phyloP scores from a whole-genome alignment of 192 early-diverging fungal genomes.

The Oehlia diaphana region DNA sequence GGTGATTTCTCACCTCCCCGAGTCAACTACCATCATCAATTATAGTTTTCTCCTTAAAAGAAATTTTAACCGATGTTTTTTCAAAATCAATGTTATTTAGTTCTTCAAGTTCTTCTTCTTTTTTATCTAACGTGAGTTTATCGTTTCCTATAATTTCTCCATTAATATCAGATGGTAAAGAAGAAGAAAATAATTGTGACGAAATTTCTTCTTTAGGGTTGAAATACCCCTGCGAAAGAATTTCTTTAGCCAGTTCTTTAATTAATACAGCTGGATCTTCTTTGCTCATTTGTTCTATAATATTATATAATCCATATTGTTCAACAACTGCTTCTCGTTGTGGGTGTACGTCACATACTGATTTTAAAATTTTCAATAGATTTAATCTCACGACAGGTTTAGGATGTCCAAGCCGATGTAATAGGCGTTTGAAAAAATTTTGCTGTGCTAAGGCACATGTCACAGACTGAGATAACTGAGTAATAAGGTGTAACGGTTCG shows the following conservation, averaged over 20 bases:
- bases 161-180: background rate
- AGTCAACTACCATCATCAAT: slow-evolving; percentile 24
- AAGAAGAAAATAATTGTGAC: background rate
- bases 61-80: background rate
- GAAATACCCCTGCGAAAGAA: slow-evolving; percentile 31
- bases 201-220: background rate
- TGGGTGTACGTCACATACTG: slow-evolving; percentile 47
- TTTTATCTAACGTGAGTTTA: background rate
- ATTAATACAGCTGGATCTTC: slow-evolving; percentile 53
- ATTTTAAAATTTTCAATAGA: slow-evolving; percentile 47
- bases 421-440: slow-evolving; percentile 37
- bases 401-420: slow-evolving; percentile 40
- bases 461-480: slow-evolving; percentile 40
- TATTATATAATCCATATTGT: slow-evolving; percentile 35
- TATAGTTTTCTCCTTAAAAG: background rate
- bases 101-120: background rate
- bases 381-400: slow-evolving; percentile 55
- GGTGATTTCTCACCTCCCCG: background rate
- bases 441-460: slow-evolving; percentile 39
- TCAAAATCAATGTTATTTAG: background rate
- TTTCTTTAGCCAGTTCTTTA: slow-evolving; percentile 48
- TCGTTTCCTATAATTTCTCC: background rate
- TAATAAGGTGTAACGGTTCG: slow-evolving; percentile 50
- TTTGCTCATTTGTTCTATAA: slow-evolving; percentile 37
- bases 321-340: slow-evolving; percentile 35